phyloP scores from a whole-genome alignment of 768 basidiomycete species.

The Serendipita vermifera region DNA sequence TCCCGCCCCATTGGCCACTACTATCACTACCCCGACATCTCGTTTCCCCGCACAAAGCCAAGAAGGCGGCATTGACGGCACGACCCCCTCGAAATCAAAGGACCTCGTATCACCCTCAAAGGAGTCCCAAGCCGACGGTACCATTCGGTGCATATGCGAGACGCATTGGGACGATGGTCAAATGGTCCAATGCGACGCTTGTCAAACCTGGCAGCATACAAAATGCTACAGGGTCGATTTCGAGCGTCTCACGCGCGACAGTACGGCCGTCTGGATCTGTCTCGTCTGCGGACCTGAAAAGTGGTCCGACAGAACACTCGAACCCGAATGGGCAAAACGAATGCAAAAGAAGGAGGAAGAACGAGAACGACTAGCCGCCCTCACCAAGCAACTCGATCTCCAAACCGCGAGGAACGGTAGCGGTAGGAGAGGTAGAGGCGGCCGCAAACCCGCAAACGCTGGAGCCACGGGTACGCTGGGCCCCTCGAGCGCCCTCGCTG shows the following conservation, averaged over 20 bases:
- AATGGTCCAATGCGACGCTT: constrained; percentile 73
- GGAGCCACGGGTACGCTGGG: no score
- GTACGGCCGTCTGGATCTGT: neutral
- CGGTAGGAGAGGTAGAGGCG: neutral
- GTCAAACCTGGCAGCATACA: constrained; percentile 73
- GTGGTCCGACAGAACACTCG: neutral
- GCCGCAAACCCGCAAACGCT: neutral
- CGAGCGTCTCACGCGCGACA: neutral
- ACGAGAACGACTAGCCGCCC: neutral
- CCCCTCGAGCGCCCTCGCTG: neutral
- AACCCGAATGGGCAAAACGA: constrained; percentile 2
- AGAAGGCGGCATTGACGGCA: neutral
- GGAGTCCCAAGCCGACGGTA: constrained; percentile 7
- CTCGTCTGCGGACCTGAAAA: neutral
- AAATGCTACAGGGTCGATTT: constrained; percentile 1
- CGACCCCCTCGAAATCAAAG: neutral
- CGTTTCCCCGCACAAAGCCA: neutral
- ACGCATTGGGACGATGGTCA: constrained; percentile 54
- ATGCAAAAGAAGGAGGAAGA: neutral
- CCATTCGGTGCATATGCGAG: constrained; percentile 1
- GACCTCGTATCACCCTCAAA: neutral
- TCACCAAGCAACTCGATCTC: neutral
- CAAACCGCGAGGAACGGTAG: neutral
- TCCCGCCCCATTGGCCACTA: neutral
- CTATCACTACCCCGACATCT: neutral